A percentile compares a stretch with the other conserved stretches of the same genome.
Conservation (phyloP, 148 eudicot genomes). For the Salicornia ramosissima region DNA sequence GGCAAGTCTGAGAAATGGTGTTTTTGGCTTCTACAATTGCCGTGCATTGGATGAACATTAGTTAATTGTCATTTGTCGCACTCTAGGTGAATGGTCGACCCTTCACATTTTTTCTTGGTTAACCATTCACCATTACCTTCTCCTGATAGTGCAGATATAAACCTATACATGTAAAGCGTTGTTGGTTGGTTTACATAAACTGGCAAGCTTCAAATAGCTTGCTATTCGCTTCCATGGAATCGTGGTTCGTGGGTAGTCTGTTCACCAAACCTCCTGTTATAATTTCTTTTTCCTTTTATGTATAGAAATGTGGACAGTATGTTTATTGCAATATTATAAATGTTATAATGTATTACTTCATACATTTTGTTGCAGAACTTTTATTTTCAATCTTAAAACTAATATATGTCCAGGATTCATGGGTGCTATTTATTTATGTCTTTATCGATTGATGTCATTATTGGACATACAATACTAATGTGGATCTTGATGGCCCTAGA, state of each 20-base stretch:
- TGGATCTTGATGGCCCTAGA: too few species aligned
- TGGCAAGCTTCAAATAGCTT: background rate
- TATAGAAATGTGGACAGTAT: background rate
- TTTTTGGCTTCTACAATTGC: background rate
- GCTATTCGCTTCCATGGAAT: background rate
- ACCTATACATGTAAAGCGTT: conserved; percentile 2
- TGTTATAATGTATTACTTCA: background rate
- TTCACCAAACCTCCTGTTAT: background rate
- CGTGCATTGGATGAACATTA: background rate
- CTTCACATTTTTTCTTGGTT: conserved; percentile 13
- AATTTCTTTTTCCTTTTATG: conserved; percentile 2
- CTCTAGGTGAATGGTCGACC: conserved; percentile 11
- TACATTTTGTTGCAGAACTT: background rate
- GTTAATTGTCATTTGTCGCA: conserved; percentile 1
- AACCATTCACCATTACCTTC: conserved; percentile 12
- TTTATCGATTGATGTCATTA: too few species aligned
- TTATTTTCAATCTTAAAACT: background rate
- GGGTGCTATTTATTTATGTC: too few species aligned
- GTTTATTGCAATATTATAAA: background rate
- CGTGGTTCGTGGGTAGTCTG: background rate
- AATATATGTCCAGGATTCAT: too few species aligned
- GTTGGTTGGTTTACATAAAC: background rate
- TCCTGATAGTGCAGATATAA: background rate
- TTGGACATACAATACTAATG: too few species aligned
- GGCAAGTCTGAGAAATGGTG: background rate